Conservation (phyloP, 177 flowering plant species). For the Vitis hybrid region DNA sequence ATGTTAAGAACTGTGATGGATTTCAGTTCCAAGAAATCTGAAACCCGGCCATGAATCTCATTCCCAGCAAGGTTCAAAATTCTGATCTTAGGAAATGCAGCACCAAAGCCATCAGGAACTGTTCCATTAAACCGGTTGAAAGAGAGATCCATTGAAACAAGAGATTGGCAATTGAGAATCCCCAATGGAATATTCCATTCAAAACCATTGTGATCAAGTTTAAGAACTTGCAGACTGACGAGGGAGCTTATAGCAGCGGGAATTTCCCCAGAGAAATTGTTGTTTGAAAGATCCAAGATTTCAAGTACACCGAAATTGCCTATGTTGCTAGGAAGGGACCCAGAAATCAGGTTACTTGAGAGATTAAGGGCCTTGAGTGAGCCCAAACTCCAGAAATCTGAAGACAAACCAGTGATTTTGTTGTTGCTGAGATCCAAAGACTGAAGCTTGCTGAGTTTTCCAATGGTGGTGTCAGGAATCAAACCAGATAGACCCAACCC, state of each 20-base stretch:
- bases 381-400: slow-evolving; percentile 85
- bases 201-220: slow-evolving; percentile 56
- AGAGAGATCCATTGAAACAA: slow-evolving; percentile 63
- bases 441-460: slow-evolving; percentile 69
- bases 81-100: slow-evolving; percentile 65
- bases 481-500: slow-evolving; percentile 65
- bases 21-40: slow-evolving; percentile 53
- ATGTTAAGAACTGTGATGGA: slow-evolving; percentile 59
- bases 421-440: slow-evolving; percentile 80
- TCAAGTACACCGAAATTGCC: slow-evolving; percentile 77
- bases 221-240: slow-evolving; percentile 43
- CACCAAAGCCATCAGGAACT: slow-evolving; percentile 64
- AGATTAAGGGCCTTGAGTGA: slow-evolving; percentile 63
- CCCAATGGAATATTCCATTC: slow-evolving; percentile 49
- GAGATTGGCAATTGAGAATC: slow-evolving; percentile 49
- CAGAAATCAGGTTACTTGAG: slow-evolving; percentile 66
- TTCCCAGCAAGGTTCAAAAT: slow-evolving; percentile 67
- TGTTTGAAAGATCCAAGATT: slow-evolving; percentile 64
- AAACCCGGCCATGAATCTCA: slow-evolving; percentile 51
- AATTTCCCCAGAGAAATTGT: slow-evolving; percentile 59
- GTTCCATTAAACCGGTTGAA: slow-evolving; percentile 53
- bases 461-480: slow-evolving; percentile 84
- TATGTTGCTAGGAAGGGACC: slow-evolving; percentile 59
- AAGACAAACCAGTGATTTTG: slow-evolving; percentile 62
- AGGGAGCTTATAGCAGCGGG: slow-evolving; percentile 66